Evolutionary conservation across 768 basidiomycete species (phyloP).

Genomic region (Termitomyces sp.): DNA sequence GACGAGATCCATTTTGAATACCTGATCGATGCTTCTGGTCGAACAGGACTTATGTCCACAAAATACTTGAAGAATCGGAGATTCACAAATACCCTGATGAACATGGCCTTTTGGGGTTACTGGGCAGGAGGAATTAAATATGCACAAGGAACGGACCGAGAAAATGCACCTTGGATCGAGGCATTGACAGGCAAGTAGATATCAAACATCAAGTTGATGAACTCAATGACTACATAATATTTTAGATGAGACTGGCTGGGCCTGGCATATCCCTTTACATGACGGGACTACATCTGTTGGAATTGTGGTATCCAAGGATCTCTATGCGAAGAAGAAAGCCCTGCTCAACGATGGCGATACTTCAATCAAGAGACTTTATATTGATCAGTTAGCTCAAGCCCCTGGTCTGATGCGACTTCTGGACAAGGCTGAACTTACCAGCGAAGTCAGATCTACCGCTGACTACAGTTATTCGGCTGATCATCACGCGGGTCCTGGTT

Average conservation of each 20-base stretch:
- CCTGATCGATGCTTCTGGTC: constrained; percentile 58
- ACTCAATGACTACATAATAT: no score
- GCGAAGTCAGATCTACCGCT: background rate
- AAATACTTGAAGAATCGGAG: constrained; percentile 54
- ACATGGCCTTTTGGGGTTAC: constrained; percentile 66
- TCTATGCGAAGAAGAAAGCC: constrained; percentile 27
- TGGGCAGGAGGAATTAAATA: constrained; percentile 48
- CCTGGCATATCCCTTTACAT: constrained; percentile 52
- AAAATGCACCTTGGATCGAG: constrained; percentile 48
- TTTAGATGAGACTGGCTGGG: constrained; percentile 50
- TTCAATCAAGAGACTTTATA: constrained; percentile 31
- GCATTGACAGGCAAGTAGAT: constrained; percentile 41
- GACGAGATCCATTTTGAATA: constrained; percentile 51
- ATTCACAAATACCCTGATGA: constrained; percentile 47
- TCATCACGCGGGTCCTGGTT: background rate
- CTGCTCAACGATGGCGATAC: constrained; percentile 8
- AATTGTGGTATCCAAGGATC: constrained; percentile 37
- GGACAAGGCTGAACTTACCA: background rate
- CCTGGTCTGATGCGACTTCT: background rate
- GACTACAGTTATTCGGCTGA: background rate
- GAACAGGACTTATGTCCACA: constrained; percentile 52
- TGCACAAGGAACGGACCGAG: constrained; percentile 30
- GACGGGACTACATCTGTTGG: constrained; percentile 46
- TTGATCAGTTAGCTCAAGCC: constrained; percentile 14
- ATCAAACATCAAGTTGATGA: background rate